Conservation (phyloP, 169 alveolate genomes). For the Nephromyces sp. region DNA sequence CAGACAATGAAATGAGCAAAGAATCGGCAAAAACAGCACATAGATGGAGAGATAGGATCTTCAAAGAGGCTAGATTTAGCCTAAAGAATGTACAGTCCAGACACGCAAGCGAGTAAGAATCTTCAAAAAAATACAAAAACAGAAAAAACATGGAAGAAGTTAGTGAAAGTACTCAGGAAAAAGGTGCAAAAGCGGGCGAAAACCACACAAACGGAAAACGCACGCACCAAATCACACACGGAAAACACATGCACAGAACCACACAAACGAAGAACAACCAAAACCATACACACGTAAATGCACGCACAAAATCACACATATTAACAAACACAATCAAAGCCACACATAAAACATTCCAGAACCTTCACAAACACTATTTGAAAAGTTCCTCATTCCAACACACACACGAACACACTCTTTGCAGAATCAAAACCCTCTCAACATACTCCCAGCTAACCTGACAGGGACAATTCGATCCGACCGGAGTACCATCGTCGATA, state of each 20-base stretch:
- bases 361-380: neutral
- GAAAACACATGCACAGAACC: too few relatives aligned
- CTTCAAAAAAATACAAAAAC: too few relatives aligned
- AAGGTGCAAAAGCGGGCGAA: too few relatives aligned
- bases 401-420: neutral
- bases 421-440: neutral
- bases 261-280: too few relatives aligned
- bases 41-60: too few relatives aligned
- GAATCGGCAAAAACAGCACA: neutral
- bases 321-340: neutral
- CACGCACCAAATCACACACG: too few relatives aligned
- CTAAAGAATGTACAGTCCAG: too few relatives aligned
- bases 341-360: neutral
- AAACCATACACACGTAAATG: neutral
- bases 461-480: constrained; percentile 10
- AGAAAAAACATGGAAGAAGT: too few relatives aligned
- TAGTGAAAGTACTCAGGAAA: too few relatives aligned
- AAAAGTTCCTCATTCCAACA: neutral
- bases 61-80: too few relatives aligned
- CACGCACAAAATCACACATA: neutral
- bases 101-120: too few relatives aligned
- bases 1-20: neutral
- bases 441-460: neutral
- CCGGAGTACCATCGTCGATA: constrained; percentile 1
- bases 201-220: too few relatives aligned